Conservation (phyloP, 176 grass and related monocot species). For the Raddia guianensis region DNA sequence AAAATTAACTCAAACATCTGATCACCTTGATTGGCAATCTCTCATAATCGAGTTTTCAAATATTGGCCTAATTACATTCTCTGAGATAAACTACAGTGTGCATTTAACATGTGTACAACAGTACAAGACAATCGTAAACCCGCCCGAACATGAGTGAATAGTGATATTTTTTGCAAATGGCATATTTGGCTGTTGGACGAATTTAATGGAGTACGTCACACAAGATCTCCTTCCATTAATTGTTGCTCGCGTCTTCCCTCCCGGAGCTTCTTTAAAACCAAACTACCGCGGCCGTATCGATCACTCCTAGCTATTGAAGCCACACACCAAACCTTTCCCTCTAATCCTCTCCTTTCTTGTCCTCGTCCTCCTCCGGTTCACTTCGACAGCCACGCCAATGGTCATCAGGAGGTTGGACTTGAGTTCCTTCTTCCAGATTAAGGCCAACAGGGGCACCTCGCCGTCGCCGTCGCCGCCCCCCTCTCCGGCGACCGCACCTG, state of each 20-base stretch:
- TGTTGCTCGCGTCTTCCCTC: background rate
- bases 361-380: background rate
- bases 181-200: too few relatives aligned
- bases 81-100: too few relatives aligned
- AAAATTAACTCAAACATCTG: too few relatives aligned
- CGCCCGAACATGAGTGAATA: too few relatives aligned
- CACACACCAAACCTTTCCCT: conserved; percentile 13
- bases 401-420: conserved; percentile 44
- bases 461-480: background rate
- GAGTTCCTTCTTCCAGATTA: conserved; percentile 55
- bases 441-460: conserved; percentile 31
- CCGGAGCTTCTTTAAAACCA: conserved; percentile 33
- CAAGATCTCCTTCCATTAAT: background rate
- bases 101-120: too few relatives aligned
- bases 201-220: background rate
- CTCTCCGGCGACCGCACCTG: background rate
- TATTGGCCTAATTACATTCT: too few relatives aligned
- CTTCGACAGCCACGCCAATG: conserved; percentile 37
- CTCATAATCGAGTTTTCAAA: too few relatives aligned
- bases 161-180: too few relatives aligned
- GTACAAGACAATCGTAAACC: too few relatives aligned
- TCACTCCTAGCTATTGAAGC: conserved; percentile 34
- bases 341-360: background rate
- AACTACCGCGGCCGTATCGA: conserved; percentile 21
- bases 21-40: too few relatives aligned